Conservation (phyloP, 1,139 yeast genomes). For the Magnusiomyces tetraspermus region DNA sequence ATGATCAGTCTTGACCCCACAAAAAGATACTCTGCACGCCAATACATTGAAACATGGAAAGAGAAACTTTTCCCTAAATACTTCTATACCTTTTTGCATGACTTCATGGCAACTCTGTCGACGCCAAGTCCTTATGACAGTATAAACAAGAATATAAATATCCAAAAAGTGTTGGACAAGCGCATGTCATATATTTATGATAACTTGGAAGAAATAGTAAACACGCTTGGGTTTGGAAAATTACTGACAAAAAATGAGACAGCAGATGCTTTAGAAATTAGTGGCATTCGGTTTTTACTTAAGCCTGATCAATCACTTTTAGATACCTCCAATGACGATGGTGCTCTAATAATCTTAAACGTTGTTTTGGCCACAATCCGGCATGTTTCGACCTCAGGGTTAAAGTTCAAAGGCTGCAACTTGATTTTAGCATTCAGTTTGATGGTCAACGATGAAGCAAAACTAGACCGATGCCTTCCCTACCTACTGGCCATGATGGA, state of each 20-base stretch:
- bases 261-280: constrained; percentile 36
- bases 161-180: constrained; percentile 11
- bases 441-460: constrained; percentile 68
- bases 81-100: constrained; percentile 63
- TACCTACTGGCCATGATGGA: constrained; percentile 52
- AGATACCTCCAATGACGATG: constrained; percentile 33
- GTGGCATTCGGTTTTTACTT: constrained; percentile 34
- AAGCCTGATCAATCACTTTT: constrained; percentile 23
- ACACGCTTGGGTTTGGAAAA: constrained; percentile 11
- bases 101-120: constrained; percentile 46
- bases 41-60: constrained; percentile 42
- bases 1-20: constrained; percentile 59
- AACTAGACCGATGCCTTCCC: constrained; percentile 78
- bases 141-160: constrained; percentile 3
- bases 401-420: constrained; percentile 66
- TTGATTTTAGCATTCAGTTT: constrained; percentile 69
- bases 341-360: constrained; percentile 56
- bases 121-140: constrained; percentile 16
- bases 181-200: constrained; percentile 11
- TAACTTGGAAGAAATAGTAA: constrained; percentile 35
- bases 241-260: constrained; percentile 9
- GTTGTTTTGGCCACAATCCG: constrained; percentile 56
- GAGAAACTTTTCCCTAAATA: constrained; percentile 55
- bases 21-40: constrained; percentile 47
- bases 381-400: constrained; percentile 51